Evolutionary conservation across 495 filamentous ascomycete genomes (phyloP), one percentile per base, ranked within the genome.

Genomic region (Cairneyella variabilis): DNA sequence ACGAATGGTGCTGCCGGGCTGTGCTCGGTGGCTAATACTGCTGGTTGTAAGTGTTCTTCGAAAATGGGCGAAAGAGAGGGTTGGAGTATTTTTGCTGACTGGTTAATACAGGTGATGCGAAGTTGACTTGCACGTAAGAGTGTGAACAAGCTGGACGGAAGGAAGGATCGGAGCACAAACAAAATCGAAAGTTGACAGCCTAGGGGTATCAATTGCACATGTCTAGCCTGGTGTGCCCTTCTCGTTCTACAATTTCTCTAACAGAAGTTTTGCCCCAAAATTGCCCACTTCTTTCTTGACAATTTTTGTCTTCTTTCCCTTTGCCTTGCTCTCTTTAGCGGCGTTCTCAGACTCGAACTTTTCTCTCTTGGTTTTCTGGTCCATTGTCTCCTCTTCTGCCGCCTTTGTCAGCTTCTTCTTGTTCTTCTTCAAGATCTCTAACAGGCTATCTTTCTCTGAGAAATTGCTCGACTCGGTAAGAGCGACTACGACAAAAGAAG

Each of bases 381-480:
- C 67, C 0, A 58, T 49, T 1, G 66, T 71, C 40, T 73, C 73
- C 16, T 75, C 72, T 3, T 54, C 69, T 5, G 76, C 75, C 2
- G 77, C 76, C 56, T 74, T 76, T 48, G 75, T 56, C 20, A 80
- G 65, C 18, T 57, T 56, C 54, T 76, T 75, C 64, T 76, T 79
- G 21, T 75, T 69, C 65, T 83, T 79, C 66, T 80, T 82, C 53
- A 95, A 69, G 3, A 70, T 76, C 63, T 83, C 77, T 53, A 84
- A 60, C 27, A 95, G 67, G 49, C 87, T 84, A 14, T 71, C 71
- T 65, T 79, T 82, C 58, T 80, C 73, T 20, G 74, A 71, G 61
- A 96, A 97, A 44, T 86, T 86, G 3, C 85, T 79, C 2, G 86
- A 80, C 69, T 97, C 95, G 12, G 91, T 58, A 44, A 98, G 67